Base-by-base conservation (phyloP, 345 rosid genomes). In the Eucalyptus cloeziana region DNA sequence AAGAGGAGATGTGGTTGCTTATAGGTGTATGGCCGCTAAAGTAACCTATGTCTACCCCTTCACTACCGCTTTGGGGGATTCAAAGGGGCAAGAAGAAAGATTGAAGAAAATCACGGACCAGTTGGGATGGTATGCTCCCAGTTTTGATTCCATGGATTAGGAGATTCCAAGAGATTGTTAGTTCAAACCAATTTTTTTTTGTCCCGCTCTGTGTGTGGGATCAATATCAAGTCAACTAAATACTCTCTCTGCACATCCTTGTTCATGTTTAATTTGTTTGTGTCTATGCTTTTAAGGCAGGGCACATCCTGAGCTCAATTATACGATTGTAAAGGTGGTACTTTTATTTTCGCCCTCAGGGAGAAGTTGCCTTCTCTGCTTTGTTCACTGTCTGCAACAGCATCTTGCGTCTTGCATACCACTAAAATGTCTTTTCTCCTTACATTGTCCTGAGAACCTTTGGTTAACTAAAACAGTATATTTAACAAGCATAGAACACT, bases 21-120 rank as follows among this genome's bases (percentile, higher is more conserved):
- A 94, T 40, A 94, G 99, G 91, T 90, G 90, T 14, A 95, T 95
- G 99, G 98, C 98, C 62, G 92, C 94, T 56, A 96, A 95, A 89
- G 98, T 95, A 13, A 96, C 98, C 17, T 96, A 94, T 93, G 92
- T 97, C 27, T 97, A 97, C 89, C 99, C 99, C 4, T 97, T 97
- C 92, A 95, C 98, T 11, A 96, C 99, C 56, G 97, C 99, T 37
- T 92, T 96, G 17, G 99, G 99, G 52, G 98, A 97, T 88, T 96
- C 99, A 1, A 95, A 94, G 87, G 98, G 99, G 81, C 98, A 96
- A 91, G 93, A 94, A 89, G 98, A 95, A 92, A 94, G 96, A 88
- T 88, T 96, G 95, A 93, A 94, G 95, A 94, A 92, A 86, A 92
- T 96, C 54, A 4, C 93, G 0, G 95, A 95, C n/a, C 91, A 94